Evolutionary conservation across 805 yeast species (phyloP).

Genomic region (Cyberlindnera xylosilytica): DNA sequence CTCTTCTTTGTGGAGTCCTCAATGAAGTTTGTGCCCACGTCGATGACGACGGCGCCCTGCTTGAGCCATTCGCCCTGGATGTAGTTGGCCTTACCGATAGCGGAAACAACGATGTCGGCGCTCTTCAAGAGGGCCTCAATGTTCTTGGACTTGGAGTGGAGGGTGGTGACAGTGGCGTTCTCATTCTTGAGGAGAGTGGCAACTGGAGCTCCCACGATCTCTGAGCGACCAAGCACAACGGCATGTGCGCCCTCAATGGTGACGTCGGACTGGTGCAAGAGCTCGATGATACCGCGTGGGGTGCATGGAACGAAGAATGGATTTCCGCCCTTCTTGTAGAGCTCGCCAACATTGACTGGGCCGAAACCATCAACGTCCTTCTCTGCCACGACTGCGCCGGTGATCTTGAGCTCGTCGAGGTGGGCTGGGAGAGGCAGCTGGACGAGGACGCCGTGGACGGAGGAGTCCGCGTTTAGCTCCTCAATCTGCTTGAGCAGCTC

Average conservation of each 20-base stretch:
- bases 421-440: conserved; percentile 77
- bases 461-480: conserved; percentile 52
- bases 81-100: conserved; percentile 68
- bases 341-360: conserved; percentile 72
- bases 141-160: conserved; percentile 64
- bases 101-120: conserved; percentile 78
- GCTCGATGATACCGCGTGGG: conserved; percentile 73
- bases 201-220: conserved; percentile 82
- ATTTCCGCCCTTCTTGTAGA: conserved; percentile 66
- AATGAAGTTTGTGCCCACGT: conserved; percentile 79
- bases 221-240: conserved; percentile 81
- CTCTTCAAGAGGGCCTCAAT: conserved; percentile 46
- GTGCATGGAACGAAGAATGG: conserved; percentile 80
- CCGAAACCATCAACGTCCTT: conserved; percentile 88
- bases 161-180: conserved; percentile 72
- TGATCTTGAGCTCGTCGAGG: conserved; percentile 62
- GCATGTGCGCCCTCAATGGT: conserved; percentile 63
- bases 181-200: conserved; percentile 65
- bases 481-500: conserved; percentile 53
- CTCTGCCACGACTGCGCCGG: conserved; percentile 59
- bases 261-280: conserved; percentile 56
- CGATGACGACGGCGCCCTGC: conserved; percentile 65
- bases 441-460: conserved; percentile 69
- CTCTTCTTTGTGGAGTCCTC: conserved; percentile 63
- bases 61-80: conserved; percentile 77